Evolutionary conservation across 208 protist genomes (phyloP).

Genomic region (Crithidia bombi): DNA sequence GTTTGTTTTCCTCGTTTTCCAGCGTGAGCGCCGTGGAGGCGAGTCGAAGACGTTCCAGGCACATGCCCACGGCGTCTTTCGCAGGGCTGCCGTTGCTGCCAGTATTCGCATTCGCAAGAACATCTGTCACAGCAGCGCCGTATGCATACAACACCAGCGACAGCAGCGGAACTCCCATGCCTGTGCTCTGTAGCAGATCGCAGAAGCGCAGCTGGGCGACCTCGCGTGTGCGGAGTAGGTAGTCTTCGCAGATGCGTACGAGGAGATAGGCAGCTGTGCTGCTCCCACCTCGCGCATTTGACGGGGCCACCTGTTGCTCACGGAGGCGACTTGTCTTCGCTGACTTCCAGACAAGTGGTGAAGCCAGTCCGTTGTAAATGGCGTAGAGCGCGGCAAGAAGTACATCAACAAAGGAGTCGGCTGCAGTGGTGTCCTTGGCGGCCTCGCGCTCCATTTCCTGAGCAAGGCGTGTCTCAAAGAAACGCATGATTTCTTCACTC

Average conservation of each 20-base stretch:
- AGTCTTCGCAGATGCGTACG: conserved; percentile 19
- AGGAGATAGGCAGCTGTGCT: conserved; percentile 4
- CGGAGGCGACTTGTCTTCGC: conserved; percentile 22
- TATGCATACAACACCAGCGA: conserved; percentile 58
- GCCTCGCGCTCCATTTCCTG: neutral
- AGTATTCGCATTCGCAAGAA: neutral
- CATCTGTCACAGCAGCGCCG: conserved; percentile 23
- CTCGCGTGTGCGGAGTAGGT: conserved; percentile 16
- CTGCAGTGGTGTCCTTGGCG: neutral
- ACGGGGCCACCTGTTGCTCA: neutral
- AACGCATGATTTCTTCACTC: neutral
- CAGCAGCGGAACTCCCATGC: conserved; percentile 42
- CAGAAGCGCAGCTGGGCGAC: conserved; percentile 8
- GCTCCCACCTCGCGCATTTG: neutral
- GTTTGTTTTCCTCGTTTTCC: neutral
- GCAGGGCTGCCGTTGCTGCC: neutral
- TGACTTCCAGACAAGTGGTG: conserved; percentile 15
- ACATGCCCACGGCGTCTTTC: neutral
- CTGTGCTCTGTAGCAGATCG: conserved; percentile 24
- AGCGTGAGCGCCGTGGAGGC: conserved; percentile 7
- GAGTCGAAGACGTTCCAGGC: conserved; percentile 14
- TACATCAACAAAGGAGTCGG: conserved; percentile 5
- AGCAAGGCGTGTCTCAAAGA: neutral
- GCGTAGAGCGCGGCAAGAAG: conserved; percentile 18
- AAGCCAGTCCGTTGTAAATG: conserved; percentile 23